phyloP scores from a whole-genome alignment of 2,329 filamentous ascomycete species.

The Emmonsiellopsis sp. region DNA sequence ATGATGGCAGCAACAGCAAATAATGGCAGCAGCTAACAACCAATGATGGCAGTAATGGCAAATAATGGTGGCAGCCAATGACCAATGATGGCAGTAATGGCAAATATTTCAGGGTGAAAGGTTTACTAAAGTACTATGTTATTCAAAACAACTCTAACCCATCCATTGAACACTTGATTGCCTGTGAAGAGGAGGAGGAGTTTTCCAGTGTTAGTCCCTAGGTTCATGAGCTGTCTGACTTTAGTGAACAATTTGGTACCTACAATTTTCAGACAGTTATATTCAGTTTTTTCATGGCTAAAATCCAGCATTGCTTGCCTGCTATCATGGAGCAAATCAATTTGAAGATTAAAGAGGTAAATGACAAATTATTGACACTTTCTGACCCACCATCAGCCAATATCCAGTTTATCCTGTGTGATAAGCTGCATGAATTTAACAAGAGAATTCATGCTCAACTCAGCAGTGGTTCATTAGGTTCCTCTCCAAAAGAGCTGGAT shows the following conservation, averaged over 20 bases:
- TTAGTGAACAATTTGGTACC: constrained; percentile 44
- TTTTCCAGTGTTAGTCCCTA: no score
- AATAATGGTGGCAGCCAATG: no score
- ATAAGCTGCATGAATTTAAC: constrained; percentile 51
- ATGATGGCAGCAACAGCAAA: no score
- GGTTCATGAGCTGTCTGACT: constrained; percentile 27
- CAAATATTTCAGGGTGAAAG: no score
- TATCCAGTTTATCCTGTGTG: constrained; percentile 56
- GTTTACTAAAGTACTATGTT: constrained; percentile 74
- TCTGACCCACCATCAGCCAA: constrained; percentile 59
- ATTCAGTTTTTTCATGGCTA: constrained; percentile 39
- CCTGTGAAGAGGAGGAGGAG: constrained; percentile 38
- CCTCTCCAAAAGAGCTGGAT: constrained; percentile 36
- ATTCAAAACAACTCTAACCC: constrained; percentile 51
- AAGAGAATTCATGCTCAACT: constrained; percentile 46
- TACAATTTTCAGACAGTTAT: constrained; percentile 40
- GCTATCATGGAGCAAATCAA: constrained; percentile 29
- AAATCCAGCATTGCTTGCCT: constrained; percentile 35
- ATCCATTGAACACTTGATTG: constrained; percentile 36
- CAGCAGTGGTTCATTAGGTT: constrained; percentile 39
- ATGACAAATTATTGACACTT: constrained; percentile 46
- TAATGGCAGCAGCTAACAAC: no score
- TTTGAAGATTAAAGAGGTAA: no score
- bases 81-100: no score
- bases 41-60: no score